phyloP scores from a whole-genome alignment of 2,329 filamentous ascomycete species.

The Ophiognomonia clavigignenti-juglandacearum region DNA sequence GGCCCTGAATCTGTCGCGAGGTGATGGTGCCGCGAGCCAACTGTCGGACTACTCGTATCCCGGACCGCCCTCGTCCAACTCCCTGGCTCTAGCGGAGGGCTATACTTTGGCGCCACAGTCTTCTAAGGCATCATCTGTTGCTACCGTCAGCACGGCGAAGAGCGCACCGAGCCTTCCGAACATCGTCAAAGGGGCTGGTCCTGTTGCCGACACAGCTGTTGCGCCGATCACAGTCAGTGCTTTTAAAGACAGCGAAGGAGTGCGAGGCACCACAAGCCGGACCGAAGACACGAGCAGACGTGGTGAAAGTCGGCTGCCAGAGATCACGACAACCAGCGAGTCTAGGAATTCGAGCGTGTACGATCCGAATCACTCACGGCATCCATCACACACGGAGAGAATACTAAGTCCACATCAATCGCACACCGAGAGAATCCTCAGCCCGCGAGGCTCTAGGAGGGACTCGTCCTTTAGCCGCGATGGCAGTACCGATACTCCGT shows the following conservation, averaged over 20 bases:
- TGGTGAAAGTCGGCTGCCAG: slow-evolving; percentile 24
- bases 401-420: slow-evolving; percentile 23
- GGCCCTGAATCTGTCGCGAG: slow-evolving; percentile 21
- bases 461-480: slow-evolving; percentile 43
- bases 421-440: slow-evolving; percentile 24
- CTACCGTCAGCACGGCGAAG: slow-evolving; percentile 39
- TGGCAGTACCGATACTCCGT: slow-evolving; percentile 37
- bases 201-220: slow-evolving; percentile 39
- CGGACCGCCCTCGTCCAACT: slow-evolving; percentile 18
- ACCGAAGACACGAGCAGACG: slow-evolving; percentile 39
- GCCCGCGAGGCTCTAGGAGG: slow-evolving; percentile 27
- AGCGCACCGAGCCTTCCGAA: slow-evolving; percentile 36
- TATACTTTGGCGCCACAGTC: slow-evolving; percentile 36
- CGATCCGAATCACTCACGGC: slow-evolving; percentile 27
- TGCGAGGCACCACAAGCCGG: slow-evolving; percentile 34
- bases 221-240: slow-evolving; percentile 46
- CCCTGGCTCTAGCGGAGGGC: slow-evolving; percentile 26
- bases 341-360: slow-evolving; percentile 35
- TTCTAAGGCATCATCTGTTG: slow-evolving; percentile 44
- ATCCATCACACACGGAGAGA: slow-evolving; percentile 25
- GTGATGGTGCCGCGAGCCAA: slow-evolving; percentile 18
- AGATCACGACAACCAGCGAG: slow-evolving; percentile 23
- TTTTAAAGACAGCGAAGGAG: slow-evolving; percentile 42
- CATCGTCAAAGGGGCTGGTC: slow-evolving; percentile 36
- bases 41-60: slow-evolving; percentile 17